phyloP scores from a whole-genome alignment of 1,284 basidiomycete species.

The Agroathelia rolfsii region DNA sequence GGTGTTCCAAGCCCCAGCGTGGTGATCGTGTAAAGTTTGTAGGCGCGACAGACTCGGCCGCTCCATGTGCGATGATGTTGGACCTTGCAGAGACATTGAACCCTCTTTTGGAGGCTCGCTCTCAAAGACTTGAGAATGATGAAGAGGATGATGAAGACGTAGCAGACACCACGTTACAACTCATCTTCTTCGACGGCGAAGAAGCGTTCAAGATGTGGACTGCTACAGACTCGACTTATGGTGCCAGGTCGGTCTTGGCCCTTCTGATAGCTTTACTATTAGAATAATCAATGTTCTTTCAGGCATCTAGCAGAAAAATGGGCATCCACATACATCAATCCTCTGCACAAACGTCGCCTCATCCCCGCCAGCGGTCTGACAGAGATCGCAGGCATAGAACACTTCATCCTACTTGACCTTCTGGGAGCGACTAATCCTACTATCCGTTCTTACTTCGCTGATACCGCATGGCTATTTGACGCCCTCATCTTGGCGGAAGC shows the following conservation, averaged over 20 bases:
- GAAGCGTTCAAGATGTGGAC: constrained; percentile 95
- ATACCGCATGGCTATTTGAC: constrained; percentile 89
- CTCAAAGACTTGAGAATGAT: constrained; percentile 43
- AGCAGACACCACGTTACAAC: constrained; percentile 77
- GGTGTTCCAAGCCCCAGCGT: constrained; percentile 5
- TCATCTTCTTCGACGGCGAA: constrained; percentile 98
- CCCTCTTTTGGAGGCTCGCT: constrained; percentile 58
- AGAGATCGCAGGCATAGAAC: constrained; percentile 74
- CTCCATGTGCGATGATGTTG: constrained; percentile 88
- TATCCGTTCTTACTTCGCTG: constrained; percentile 74
- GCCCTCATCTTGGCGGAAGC: constrained; percentile 59
- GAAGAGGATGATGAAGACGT: constrained; percentile 68
- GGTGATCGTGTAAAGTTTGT: constrained; percentile 55
- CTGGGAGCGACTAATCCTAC: constrained; percentile 66
- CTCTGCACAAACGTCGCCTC: constrained; percentile 52
- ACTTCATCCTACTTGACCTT: constrained; percentile 85
- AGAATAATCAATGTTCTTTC: constrained; percentile 2
- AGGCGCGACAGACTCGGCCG: constrained; percentile 96
- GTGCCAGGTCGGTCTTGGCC: constrained; percentile 55
- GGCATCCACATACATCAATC: constrained; percentile 57
- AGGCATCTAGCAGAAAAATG: constrained; percentile 84
- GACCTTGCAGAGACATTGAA: constrained; percentile 79
- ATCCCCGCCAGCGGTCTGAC: constrained; percentile 40
- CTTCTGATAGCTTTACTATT: background rate
- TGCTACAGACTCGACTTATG: constrained; percentile 85